These are phyloP conservation scores for Crataegus laevigata DNA, from an alignment of 306 rosid genomes.

Conservation along the genomic window DNA sequence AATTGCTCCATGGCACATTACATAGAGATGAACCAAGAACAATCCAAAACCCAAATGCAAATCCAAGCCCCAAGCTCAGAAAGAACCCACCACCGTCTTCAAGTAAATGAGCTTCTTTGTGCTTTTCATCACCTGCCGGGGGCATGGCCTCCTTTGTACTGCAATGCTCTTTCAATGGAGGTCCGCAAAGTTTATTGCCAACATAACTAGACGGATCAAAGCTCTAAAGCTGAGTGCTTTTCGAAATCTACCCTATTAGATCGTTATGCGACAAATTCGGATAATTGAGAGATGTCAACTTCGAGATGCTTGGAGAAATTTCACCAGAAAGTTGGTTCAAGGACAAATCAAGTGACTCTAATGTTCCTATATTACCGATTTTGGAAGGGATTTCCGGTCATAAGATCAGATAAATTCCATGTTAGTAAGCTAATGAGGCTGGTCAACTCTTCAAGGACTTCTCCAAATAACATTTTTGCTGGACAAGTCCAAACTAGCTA, in stretches of 20 bases:
- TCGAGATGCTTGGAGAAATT: not conserved
- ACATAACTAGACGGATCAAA: not conserved
- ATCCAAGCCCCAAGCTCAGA: conserved; percentile 2
- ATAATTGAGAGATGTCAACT: not conserved
- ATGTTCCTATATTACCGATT: not conserved
- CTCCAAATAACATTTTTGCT: not conserved
- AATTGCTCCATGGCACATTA: not conserved
- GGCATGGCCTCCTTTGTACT: not conserved
- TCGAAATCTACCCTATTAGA: not conserved
- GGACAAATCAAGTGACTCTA: conserved; percentile 8
- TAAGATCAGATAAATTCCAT: not conserved
- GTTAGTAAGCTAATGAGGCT: not conserved
- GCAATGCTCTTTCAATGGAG: not conserved
- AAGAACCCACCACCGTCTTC: not conserved
- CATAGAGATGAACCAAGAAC: not conserved
- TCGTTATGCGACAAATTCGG: conserved; percentile 5
- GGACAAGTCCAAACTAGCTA: no score
- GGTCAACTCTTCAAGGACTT: not conserved
- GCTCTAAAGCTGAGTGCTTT: not conserved
- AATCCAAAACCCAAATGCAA: not conserved
- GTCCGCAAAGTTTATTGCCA: not conserved
- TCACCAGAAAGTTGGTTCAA: not conserved
- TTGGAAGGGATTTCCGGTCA: not conserved
- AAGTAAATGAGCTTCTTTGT: conserved; percentile 5
- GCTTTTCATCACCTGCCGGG: not conserved